phyloP scores from a whole-genome alignment of 83 land plant species.

The Thuja plicata region DNA sequence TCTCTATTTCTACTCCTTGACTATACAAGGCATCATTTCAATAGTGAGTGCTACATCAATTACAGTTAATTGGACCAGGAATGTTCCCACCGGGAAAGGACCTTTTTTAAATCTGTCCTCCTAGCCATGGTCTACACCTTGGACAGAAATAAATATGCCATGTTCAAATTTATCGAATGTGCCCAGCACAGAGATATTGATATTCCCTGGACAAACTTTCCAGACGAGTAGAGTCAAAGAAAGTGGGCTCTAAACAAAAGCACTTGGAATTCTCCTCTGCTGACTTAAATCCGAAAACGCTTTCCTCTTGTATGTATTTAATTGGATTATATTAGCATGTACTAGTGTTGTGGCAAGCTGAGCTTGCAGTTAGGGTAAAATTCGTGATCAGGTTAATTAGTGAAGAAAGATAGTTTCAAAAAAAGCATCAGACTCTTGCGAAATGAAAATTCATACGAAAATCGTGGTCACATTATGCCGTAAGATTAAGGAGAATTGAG shows the following conservation, averaged over 20 bases:
- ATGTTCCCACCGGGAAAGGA: not conserved
- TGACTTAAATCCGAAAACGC: not conserved
- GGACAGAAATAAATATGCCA: not conserved
- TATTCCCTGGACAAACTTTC: not conserved
- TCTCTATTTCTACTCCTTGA: not conserved
- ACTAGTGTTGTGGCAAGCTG: not conserved
- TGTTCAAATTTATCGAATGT: not conserved
- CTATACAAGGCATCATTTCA: not conserved
- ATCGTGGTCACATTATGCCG: not conserved
- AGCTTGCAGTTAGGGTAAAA: not conserved
- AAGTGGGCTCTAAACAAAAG: not conserved
- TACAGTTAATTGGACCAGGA: not conserved
- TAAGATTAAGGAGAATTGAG: not conserved
- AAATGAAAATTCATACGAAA: not conserved
- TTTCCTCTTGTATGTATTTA: not conserved
- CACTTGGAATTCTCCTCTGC: not conserved
- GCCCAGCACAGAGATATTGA: not conserved
- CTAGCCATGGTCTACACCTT: not conserved
- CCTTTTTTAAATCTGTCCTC: not conserved
- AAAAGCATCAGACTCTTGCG: not conserved
- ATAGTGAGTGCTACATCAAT: not conserved
- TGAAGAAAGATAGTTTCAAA: not conserved
- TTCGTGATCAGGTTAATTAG: not conserved
- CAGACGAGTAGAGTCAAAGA: not conserved
- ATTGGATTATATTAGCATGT: not conserved